Percentiles rank a stretch among this genome's conserved stretches.
Evolutionary conservation across 2,329 filamentous ascomycete species (phyloP).

Genomic region (Beauveria scarabaeidicola): DNA sequence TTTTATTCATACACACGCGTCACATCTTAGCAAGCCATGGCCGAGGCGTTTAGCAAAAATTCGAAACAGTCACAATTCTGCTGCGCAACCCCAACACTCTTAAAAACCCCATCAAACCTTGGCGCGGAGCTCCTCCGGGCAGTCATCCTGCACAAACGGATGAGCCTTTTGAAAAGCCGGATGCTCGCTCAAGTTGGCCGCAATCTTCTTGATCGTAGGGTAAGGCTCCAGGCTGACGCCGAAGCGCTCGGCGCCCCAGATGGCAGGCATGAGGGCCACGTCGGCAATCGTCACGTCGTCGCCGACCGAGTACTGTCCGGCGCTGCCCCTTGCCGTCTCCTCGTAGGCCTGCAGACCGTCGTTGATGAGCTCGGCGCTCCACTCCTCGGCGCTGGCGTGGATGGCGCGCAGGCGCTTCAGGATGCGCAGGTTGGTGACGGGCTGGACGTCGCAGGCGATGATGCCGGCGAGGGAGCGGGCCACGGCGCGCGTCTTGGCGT

Average conservation of each 20-base stretch:
- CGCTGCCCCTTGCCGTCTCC: slow-evolving; percentile 25
- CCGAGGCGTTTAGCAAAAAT: too few species aligned
- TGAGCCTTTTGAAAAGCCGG: slow-evolving; percentile 44
- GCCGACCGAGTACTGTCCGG: slow-evolving; percentile 47
- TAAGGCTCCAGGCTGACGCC: slow-evolving; percentile 43
- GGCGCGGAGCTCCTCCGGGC: slow-evolving; percentile 25
- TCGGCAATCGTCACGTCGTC: slow-evolving; percentile 50
- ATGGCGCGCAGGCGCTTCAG: slow-evolving; percentile 39
- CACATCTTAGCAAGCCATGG: not conserved
- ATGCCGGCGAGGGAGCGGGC: slow-evolving; percentile 47
- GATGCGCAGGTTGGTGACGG: slow-evolving; percentile 49
- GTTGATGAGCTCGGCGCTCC: slow-evolving; percentile 42
- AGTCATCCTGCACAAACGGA: slow-evolving; percentile 46
- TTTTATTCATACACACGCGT: not conserved
- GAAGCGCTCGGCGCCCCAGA: slow-evolving; percentile 48
- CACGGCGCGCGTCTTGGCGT: slow-evolving; percentile 35
- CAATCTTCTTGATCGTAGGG: slow-evolving; percentile 37
- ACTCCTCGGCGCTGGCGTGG: slow-evolving; percentile 34
- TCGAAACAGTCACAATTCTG: not conserved
- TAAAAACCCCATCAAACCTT: not conserved
- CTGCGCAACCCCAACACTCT: not conserved
- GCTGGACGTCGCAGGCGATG: slow-evolving; percentile 50
- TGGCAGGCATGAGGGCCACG: slow-evolving; percentile 47
- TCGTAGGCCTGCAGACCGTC: slow-evolving; percentile 52
- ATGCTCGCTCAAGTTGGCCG: slow-evolving; percentile 35